These are phyloP conservation scores for Pisolithus tinctorius DNA, from an alignment of 768 basidiomycete species.

Conservation along the genomic window DNA sequence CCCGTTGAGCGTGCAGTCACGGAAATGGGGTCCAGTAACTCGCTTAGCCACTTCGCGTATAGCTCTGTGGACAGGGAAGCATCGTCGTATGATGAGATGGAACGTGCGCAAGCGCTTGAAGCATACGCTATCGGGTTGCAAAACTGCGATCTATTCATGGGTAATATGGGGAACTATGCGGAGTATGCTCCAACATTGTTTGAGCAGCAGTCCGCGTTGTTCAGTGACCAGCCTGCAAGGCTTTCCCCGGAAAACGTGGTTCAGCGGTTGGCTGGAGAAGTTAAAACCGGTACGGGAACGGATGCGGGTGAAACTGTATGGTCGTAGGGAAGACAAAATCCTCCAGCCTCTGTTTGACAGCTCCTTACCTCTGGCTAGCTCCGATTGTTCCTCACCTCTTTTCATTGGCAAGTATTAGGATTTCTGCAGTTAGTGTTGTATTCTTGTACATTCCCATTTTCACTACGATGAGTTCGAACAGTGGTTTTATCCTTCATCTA, in stretches of 20 bases:
- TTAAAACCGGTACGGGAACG: neutral
- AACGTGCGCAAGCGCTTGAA: conserved; percentile 23
- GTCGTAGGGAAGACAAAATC: too few species aligned
- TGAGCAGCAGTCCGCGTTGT: neutral
- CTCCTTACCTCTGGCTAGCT: too few species aligned
- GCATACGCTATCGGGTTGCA: conserved; percentile 25
- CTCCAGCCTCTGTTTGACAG: too few species aligned
- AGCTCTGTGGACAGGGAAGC: conserved; percentile 3
- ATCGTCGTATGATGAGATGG: conserved; percentile 12
- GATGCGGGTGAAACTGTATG: too few species aligned
- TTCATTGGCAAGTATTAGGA: too few species aligned
- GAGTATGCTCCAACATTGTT: neutral
- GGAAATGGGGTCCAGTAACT: neutral
- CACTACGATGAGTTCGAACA: too few species aligned
- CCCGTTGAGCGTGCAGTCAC: neutral
- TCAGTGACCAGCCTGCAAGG: neutral
- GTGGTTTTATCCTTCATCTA: too few species aligned
- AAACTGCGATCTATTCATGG: conserved; percentile 15
- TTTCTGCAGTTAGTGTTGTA: too few species aligned
- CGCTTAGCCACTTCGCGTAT: neutral
- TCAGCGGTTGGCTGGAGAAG: neutral
- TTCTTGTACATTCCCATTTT: too few species aligned
- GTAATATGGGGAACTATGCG: neutral
- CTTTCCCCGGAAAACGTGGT: neutral
- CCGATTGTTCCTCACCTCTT: too few species aligned